phyloP scores from a whole-genome alignment of 192 early-diverging fungal genomes.

The Dimargaris cristalligena region DNA sequence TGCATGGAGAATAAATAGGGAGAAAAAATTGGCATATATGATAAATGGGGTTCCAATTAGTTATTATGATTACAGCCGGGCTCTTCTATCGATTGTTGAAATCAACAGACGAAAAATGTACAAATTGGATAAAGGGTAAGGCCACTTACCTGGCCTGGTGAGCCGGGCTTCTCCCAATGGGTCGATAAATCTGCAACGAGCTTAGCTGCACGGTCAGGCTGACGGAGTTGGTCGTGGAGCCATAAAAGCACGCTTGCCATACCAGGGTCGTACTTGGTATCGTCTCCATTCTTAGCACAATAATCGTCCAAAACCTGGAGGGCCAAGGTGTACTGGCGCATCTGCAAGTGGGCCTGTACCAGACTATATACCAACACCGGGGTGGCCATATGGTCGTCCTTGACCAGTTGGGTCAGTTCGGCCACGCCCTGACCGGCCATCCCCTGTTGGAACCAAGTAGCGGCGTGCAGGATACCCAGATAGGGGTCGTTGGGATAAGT shows the following conservation, averaged over 20 bases:
- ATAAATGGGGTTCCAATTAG: no score
- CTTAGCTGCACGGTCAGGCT: not conserved
- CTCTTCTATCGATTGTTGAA: no score
- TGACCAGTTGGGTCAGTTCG: not conserved
- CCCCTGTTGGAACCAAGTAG: constrained; percentile 4
- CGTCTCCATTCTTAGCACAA: not conserved
- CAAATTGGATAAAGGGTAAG: no score
- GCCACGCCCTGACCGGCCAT: not conserved
- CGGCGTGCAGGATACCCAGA: constrained; percentile 3
- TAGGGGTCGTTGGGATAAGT: not conserved
- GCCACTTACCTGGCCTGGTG: no score
- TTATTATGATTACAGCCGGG: no score
- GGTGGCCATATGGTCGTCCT: no score
- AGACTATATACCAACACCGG: not conserved
- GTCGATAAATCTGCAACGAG: not conserved
- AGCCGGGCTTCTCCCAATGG: not conserved
- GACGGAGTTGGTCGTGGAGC: not conserved
- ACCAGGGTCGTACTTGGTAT: not conserved
- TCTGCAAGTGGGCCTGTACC: not conserved
- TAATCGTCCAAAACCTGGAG: not conserved
- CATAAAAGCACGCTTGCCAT: not conserved
- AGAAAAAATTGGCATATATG: no score
- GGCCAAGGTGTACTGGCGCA: not conserved
- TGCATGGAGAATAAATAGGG: no score
- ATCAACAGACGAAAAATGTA: no score